A percentile compares a stretch with the other conserved stretches of the same genome.
Evolutionary conservation across 2,329 filamentous ascomycete genomes (phyloP).

Genomic region (Fusarium udum): DNA sequence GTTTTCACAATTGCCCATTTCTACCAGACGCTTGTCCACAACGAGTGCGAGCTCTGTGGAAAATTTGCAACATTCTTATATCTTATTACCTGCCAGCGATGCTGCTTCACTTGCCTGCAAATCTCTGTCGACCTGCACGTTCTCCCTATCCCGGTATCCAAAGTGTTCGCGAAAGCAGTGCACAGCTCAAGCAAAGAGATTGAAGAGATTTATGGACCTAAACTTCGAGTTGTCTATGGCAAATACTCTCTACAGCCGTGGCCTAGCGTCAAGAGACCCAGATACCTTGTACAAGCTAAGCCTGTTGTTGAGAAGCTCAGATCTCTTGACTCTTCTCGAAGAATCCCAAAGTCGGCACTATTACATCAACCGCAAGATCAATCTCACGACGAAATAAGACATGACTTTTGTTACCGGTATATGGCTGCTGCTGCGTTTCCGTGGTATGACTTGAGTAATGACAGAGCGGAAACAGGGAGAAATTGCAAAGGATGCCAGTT

Average conservation of each 20-base stretch:
- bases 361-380: neutral
- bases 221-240: constrained; percentile 2
- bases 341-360: neutral
- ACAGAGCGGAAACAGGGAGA: neutral
- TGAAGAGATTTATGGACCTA: neutral
- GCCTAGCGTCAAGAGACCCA: constrained; percentile 12
- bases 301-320: neutral
- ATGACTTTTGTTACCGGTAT: constrained; percentile 15
- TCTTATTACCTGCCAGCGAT: constrained; percentile 3
- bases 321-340: neutral
- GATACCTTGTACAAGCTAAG: neutral
- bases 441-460: neutral
- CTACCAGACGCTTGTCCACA: neutral
- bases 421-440: constrained; percentile 10
- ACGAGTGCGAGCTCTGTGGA: neutral
- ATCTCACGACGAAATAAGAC: neutral
- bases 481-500: constrained; percentile 28
- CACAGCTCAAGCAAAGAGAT: neutral
- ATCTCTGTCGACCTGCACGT: neutral
- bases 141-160: constrained; percentile 3
- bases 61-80: constrained; percentile 16
- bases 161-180: neutral
- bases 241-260: constrained; percentile 10
- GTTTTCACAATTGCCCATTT: neutral
- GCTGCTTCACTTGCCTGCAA: constrained; percentile 20